Evolutionary conservation across 352 stramenopile genomes (phyloP), one percentile per base, ranked within the genome.

Genomic region (Peronosclerospora sorghi): DNA sequence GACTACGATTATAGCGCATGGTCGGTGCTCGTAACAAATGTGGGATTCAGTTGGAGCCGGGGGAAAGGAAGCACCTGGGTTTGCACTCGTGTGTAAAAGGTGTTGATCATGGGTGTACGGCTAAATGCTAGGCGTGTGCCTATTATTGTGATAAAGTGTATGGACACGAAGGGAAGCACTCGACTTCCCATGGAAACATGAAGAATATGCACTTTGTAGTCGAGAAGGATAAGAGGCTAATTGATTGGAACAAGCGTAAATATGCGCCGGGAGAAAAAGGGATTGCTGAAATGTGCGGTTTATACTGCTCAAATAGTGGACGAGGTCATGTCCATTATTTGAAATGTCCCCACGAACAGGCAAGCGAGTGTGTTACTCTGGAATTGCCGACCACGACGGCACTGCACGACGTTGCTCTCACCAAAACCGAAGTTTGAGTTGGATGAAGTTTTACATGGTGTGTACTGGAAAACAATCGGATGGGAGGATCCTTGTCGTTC

Each of bases 201-300:
- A 35, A 49, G 7, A 65, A 74, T n/a, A 70, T 68, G 53, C 48
- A 61, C 19, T 78, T 74, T 32, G 45, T 71, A 26, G 48, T 57
- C 7, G 43, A 77, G 5, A 36, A 54, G 7, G 21, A 35, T 27
- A 2, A 38, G 9, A 19, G 36, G 9, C 28, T 39, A 3, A 54
- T 74, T 8, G 24, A 44, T 13, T 53, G 65, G 47, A 32, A 60
- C 4, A 32, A 36, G 15, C 63, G 27, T 13, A 58, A 58, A 32
- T 74, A 70, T 35, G 28, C 29, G 4, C 24, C 39, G 21, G 66
- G 66, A 8, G 66, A 78, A 20, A 53, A 48, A 9, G 66, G 53
- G 2, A 48, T 68, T 10, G 56, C 66, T 10, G 66, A 78, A 54
- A 78, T 74, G 60, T 78, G 66, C 45, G 65, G 62, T 15, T 51